Conservation (phyloP, 306 rosid genomes). For the Sicyos edulis region DNA sequence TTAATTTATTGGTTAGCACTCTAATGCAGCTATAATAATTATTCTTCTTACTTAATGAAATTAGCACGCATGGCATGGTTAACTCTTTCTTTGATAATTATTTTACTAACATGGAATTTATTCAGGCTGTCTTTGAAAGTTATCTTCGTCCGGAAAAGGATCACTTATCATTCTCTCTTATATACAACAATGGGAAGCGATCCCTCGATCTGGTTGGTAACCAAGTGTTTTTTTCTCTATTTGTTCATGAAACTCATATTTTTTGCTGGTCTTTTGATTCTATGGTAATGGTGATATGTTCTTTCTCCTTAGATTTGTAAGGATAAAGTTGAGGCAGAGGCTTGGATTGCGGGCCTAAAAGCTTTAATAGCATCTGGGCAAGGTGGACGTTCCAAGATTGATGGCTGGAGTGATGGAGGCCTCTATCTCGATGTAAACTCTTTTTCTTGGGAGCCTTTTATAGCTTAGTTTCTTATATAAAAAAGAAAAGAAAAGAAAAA, state of each 20-base stretch:
- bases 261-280: conserved; percentile 13
- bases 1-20: conserved; percentile 15
- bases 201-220: conserved; percentile 87
- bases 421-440: conserved; percentile 75
- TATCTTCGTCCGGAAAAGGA: conserved; percentile 85
- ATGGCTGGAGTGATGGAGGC: conserved; percentile 96
- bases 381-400: conserved; percentile 97
- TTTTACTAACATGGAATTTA: conserved; percentile 25
- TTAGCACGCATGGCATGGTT: conserved; percentile 6
- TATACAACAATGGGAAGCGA: conserved; percentile 81
- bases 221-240: conserved; percentile 25
- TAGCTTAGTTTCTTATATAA: neutral
- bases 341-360: conserved; percentile 92
- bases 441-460: conserved; percentile 24
- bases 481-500: no score
- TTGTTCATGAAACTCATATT: neutral
- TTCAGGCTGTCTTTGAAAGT: conserved; percentile 84
- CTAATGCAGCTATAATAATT: conserved; percentile 12
- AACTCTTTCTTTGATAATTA: conserved; percentile 22
- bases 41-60: conserved; percentile 14
- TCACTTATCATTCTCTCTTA: conserved; percentile 84
- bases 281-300: conserved; percentile 9
- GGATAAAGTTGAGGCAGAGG: conserved; percentile 93
- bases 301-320: conserved; percentile 67
- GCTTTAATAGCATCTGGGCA: conserved; percentile 72